Percentiles rank a stretch among this genome's conserved stretches.
Conservation (phyloP, 1,284 basidiomycete species). For the Erythrobasidium hasegawianum region DNA sequence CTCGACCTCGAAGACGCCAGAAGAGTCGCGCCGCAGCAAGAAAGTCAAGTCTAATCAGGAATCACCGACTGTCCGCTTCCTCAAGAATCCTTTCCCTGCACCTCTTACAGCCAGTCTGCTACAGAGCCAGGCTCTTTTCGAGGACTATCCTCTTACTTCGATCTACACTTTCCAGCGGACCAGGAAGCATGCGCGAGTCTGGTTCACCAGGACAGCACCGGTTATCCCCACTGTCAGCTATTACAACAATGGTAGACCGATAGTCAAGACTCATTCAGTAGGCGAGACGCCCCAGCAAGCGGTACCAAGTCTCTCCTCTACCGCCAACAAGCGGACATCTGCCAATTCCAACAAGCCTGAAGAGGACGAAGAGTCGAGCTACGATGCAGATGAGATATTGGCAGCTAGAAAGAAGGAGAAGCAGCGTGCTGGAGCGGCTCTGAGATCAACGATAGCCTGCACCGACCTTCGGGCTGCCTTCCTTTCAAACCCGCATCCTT, state of each 20-base stretch:
- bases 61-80: constrained; percentile 29
- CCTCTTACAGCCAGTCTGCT: neutral
- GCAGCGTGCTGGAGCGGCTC: constrained; percentile 19
- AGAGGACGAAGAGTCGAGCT: neutral
- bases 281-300: neutral
- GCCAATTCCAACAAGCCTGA: constrained; percentile 1
- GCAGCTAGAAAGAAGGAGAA: constrained; percentile 17
- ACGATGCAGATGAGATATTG: constrained; percentile 1
- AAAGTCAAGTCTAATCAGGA: neutral
- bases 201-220: constrained; percentile 13
- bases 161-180: neutral
- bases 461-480: constrained; percentile 17
- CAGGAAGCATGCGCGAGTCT: constrained; percentile 20
- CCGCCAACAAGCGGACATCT: neutral
- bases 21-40: neutral
- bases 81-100: constrained; percentile 30
- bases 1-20: neutral
- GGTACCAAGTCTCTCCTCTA: neutral
- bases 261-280: neutral
- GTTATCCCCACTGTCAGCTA: neutral
- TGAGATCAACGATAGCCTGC: constrained; percentile 26
- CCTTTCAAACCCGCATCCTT: constrained; percentile 29
- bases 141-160: neutral
- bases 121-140: neutral
- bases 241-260: constrained; percentile 2